A percentile compares a stretch with the other conserved stretches of the same genome.
Conservation (phyloP, 805 yeast species). For the Candida ficus region DNA sequence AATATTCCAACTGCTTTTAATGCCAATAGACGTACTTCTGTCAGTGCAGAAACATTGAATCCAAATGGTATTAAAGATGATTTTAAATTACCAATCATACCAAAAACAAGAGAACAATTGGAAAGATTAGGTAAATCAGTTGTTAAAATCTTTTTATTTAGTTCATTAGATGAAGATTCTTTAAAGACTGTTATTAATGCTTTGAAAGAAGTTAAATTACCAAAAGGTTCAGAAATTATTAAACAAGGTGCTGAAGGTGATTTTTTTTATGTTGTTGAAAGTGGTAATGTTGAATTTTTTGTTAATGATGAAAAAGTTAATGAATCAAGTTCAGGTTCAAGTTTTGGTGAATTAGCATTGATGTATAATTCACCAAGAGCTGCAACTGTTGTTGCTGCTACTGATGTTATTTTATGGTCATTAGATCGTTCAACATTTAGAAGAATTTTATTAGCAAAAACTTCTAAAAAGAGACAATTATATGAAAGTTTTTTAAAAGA, state of each 20-base stretch:
- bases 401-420: conserved; percentile 82
- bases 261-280: conserved; percentile 80
- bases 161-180: conserved; percentile 74
- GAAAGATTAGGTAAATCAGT: conserved; percentile 65
- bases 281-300: conserved; percentile 76
- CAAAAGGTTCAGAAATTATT: conserved; percentile 62
- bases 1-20: conserved; percentile 58
- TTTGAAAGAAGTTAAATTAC: conserved; percentile 64
- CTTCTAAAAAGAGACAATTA: conserved; percentile 84
- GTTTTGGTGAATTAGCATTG: conserved; percentile 94
- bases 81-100: conserved; percentile 70
- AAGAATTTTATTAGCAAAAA: conserved; percentile 83
- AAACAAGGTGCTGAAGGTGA: conserved; percentile 95
- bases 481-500: conserved; percentile 85
- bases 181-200: conserved; percentile 76
- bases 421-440: conserved; percentile 91
- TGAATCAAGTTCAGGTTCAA: conserved; percentile 78
- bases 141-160: conserved; percentile 78
- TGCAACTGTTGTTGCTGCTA: conserved; percentile 77
- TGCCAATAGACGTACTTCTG: conserved; percentile 83
- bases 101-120: conserved; percentile 58
- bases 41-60: conserved; percentile 81
- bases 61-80: conserved; percentile 62
- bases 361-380: conserved; percentile 98
- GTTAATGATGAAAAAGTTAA: conserved; percentile 64